These are phyloP conservation scores for Penicillium thymicola DNA, from an alignment of 2,329 filamentous ascomycete genomes.

Conservation along the genomic window DNA sequence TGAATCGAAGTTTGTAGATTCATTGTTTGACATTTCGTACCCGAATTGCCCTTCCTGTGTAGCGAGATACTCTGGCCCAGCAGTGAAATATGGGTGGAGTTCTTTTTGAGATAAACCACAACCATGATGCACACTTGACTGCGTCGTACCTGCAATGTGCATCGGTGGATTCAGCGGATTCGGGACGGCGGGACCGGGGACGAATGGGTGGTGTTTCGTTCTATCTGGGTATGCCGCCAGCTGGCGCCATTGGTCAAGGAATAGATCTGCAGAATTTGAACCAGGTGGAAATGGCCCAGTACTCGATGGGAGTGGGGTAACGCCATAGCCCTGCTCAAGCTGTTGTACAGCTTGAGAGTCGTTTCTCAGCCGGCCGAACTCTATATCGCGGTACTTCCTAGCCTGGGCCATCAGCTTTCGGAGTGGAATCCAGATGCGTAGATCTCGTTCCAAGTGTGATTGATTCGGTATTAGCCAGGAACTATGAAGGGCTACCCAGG, in stretches of 20 bases:
- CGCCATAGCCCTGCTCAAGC: slow-evolving; percentile 8
- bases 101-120: neutral
- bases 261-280: slow-evolving; percentile 16
- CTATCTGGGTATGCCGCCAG: slow-evolving; percentile 15
- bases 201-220: too few species aligned
- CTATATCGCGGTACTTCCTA: slow-evolving; percentile 31
- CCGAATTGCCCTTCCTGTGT: neutral
- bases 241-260: slow-evolving; percentile 31
- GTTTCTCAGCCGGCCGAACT: slow-evolving; percentile 29
- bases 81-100: neutral
- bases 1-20: neutral
- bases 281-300: slow-evolving; percentile 22
- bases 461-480: slow-evolving; percentile 41
- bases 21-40: neutral
- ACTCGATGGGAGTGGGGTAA: slow-evolving; percentile 25
- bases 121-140: neutral
- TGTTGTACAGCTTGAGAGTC: slow-evolving; percentile 24
- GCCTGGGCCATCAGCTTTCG: slow-evolving; percentile 32
- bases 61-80: neutral
- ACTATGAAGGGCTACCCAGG: slow-evolving; percentile 48
- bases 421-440: slow-evolving; percentile 37
- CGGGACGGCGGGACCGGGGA: too few species aligned
- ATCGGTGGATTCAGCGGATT: neutral
- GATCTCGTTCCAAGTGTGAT: slow-evolving; percentile 29
- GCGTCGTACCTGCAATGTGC: neutral